These are phyloP conservation scores for Lenwebbia sp. DNA, from an alignment of 345 rosid genomes.

Conservation along the genomic window DNA sequence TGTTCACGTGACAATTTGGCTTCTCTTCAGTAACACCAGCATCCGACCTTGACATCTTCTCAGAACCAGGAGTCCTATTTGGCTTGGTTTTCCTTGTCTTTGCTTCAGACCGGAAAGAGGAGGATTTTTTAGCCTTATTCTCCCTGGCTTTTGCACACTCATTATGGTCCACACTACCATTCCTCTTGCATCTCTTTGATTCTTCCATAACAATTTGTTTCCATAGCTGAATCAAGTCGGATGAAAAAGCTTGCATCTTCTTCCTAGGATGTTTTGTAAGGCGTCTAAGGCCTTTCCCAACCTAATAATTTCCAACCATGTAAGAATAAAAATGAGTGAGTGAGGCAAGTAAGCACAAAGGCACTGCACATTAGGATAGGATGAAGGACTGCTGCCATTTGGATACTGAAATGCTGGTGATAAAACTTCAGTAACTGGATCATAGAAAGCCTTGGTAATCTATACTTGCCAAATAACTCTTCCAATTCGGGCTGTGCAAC, in stretches of 20 bases:
- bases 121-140: not conserved
- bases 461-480: not conserved
- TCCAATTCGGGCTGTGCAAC: not conserved
- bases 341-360: not conserved
- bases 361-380: not conserved
- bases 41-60: not conserved
- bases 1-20: not conserved
- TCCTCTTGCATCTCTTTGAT: slow-evolving; percentile 14
- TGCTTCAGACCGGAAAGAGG: not conserved
- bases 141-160: not conserved
- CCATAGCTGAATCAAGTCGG: slow-evolving; percentile 27
- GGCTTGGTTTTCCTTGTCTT: not conserved
- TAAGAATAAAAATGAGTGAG: not conserved
- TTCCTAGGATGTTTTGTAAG: slow-evolving; percentile 40
- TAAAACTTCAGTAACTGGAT: not conserved
- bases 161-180: not conserved
- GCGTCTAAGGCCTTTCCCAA: slow-evolving; percentile 28
- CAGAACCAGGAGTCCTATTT: not conserved
- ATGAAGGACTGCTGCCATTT: not conserved
- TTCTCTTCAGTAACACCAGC: not conserved
- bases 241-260: slow-evolving; percentile 18
- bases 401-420: not conserved
- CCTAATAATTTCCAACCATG: slow-evolving; percentile 7
- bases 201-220: slow-evolving; percentile 30
- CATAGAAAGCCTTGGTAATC: not conserved